Base-by-base conservation (phyloP, 768 basidiomycete genomes). In the Tulasnella calospora region DNA sequence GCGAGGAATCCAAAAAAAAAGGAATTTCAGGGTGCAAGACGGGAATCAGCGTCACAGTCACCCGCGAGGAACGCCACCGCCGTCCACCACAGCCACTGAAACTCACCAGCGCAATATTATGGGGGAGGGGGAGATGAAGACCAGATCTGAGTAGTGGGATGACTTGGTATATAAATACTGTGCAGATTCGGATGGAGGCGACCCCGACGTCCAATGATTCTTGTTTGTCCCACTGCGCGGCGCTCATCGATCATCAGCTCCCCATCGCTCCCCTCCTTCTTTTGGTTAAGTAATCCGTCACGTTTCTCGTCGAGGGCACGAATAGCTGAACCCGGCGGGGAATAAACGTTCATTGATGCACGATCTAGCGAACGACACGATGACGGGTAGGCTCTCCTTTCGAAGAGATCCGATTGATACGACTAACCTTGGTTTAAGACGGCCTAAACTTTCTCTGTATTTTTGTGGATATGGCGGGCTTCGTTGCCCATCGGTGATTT, bases 11-110 rank as follows among this genome's bases (percentile, higher is more conserved):
- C 61, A 27, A 67, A 67, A 67, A 67, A 67, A 15, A 67, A 33
- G 61, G 27, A 13, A 33, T 67, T 67, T 67, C 27, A 67, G 61
- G 61, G 61, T 67, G 61, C 61, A 67, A 35, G 30, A 27, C 61
- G 61, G 61, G n/a, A 35, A 67, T 67, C 61, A 67, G 61, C 61
- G 30, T 67, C 61, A 67, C n/a, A 67, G 61, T 67, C 61, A 67
- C 61, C 17, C 23, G 51, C 51, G 51, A n/a, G 51, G 51, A 51
- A n/a, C 51, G 23, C 51, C 51, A 21, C 30, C 61, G 33, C 15
- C 15, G 33, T 10, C 30, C 61, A 67, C 61, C 61, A 35, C 61
- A 12, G 13, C 13, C 30, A 33, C 61, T 19, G 61, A 2, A 35
- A 35, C 61, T 67, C 30, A 67, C 61, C 30, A 33, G 21, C 35